These are phyloP conservation scores for Zizania palustris DNA, from an alignment of 202 grass and related monocot genomes.

Conservation along the genomic window DNA sequence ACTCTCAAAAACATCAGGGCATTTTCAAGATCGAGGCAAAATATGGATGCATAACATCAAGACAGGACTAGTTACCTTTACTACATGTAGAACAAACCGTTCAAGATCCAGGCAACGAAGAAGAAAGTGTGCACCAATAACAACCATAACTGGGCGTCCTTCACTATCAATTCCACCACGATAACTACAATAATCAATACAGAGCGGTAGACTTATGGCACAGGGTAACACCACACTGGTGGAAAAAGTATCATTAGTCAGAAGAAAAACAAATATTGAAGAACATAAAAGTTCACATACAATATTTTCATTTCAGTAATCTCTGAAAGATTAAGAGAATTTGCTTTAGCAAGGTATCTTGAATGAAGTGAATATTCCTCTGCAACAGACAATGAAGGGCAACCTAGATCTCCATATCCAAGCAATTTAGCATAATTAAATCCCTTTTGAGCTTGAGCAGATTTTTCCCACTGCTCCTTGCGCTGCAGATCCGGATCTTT, in stretches of 20 bases:
- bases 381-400: conserved; percentile 78
- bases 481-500: conserved; percentile 86
- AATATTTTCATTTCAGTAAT: conserved; percentile 99
- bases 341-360: conserved; percentile 91
- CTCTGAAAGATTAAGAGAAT: conserved; percentile 95
- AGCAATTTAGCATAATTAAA: conserved; percentile 90
- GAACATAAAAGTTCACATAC: conserved; percentile 50
- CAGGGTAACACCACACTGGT: background rate
- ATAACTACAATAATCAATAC: conserved; percentile 56
- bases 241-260: conserved; percentile 9
- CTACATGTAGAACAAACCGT: conserved; percentile 79
- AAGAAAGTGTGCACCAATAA: conserved; percentile 96
- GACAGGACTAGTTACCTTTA: conserved; percentile 63
- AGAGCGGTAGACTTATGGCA: conserved; percentile 21
- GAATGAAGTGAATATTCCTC: conserved; percentile 99
- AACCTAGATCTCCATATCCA: conserved; percentile 89
- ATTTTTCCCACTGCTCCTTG: conserved; percentile 83
- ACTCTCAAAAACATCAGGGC: background rate
- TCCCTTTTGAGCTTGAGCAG: conserved; percentile 75
- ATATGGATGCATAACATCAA: conserved; percentile 16
- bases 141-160: conserved; percentile 84
- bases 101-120: conserved; percentile 94
- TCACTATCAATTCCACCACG: conserved; percentile 86
- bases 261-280: conserved; percentile 12
- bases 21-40: background rate